These are phyloP conservation scores for Lachnellula cervina DNA, from an alignment of 2,329 filamentous ascomycete genomes.

Conservation along the genomic window DNA sequence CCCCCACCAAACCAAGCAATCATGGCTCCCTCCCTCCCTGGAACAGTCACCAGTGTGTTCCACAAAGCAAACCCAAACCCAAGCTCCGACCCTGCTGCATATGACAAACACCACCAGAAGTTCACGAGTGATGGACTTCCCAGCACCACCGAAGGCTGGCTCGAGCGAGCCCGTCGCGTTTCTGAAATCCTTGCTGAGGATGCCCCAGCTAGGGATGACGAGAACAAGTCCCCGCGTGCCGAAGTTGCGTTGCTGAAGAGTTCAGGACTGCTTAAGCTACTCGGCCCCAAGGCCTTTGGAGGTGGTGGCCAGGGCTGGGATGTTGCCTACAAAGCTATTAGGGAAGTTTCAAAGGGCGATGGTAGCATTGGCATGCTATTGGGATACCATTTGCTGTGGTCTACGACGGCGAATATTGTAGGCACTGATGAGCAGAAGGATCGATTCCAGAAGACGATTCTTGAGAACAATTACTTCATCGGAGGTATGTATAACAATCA, in stretches of 20 bases:
- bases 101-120: constrained; percentile 36
- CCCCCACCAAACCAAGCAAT: not conserved
- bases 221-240: constrained; percentile 47
- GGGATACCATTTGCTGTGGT: constrained; percentile 62
- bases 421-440: constrained; percentile 57
- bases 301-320: constrained; percentile 50
- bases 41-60: not conserved
- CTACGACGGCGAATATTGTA: constrained; percentile 54
- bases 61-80: constrained; percentile 7
- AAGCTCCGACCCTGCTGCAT: constrained; percentile 36
- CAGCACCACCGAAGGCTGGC: constrained; percentile 39
- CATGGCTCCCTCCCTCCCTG: constrained; percentile 9
- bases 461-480: constrained; percentile 61
- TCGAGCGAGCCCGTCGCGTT: constrained; percentile 44
- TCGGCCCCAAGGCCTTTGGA: constrained; percentile 46
- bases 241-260: constrained; percentile 49
- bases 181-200: constrained; percentile 45
- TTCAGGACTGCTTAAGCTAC: constrained; percentile 44
- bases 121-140: constrained; percentile 36
- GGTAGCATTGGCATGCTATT: constrained; percentile 63
- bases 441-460: constrained; percentile 50
- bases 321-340: constrained; percentile 53
- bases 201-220: constrained; percentile 42
- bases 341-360: constrained; percentile 60
- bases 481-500: constrained; percentile 40